These are phyloP conservation scores for Keithomyces neogunnii DNA, from an alignment of 2,329 filamentous ascomycete genomes.

Conservation along the genomic window DNA sequence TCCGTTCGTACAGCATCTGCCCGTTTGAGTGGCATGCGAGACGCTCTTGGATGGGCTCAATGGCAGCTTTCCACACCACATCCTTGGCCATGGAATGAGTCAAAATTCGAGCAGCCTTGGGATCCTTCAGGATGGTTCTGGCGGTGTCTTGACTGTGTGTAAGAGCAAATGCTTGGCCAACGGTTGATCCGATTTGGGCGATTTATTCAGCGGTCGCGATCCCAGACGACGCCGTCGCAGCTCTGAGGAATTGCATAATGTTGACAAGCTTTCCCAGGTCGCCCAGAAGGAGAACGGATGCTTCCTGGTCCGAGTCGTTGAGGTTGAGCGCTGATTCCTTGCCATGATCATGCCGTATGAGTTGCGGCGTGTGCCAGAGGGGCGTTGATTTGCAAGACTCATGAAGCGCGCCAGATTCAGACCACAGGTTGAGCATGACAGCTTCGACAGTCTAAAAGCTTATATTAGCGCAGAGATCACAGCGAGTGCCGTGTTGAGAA, in stretches of 20 bases:
- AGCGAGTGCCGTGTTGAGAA: not conserved
- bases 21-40: conserved; percentile 6
- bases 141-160: conserved; percentile 6
- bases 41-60: conserved; percentile 8
- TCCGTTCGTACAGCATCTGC: conserved; percentile 4
- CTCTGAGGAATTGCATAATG: conserved; percentile 9
- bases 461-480: too few species aligned
- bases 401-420: conserved; percentile 2
- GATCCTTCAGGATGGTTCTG: not conserved
- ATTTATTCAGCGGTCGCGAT: conserved; percentile 1
- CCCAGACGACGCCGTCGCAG: not conserved
- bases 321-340: conserved; percentile 6
- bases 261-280: conserved; percentile 8
- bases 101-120: conserved; percentile 1
- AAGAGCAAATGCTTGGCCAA: conserved; percentile 8
- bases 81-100: conserved; percentile 6
- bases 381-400: conserved; percentile 1
- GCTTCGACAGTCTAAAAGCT: conserved; percentile 7
- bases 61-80: conserved; percentile 8
- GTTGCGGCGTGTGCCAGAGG: conserved; percentile 6
- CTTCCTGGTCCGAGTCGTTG: conserved; percentile 5
- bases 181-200: conserved; percentile 4
- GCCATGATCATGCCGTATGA: conserved; percentile 9
- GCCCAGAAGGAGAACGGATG: conserved; percentile 7
- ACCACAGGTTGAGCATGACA: too few species aligned